A percentile compares a stretch with the other conserved stretches of the same genome.
phyloP scores from a whole-genome alignment of 495 filamentous ascomycete species.

The Schizothecium vesticola region DNA sequence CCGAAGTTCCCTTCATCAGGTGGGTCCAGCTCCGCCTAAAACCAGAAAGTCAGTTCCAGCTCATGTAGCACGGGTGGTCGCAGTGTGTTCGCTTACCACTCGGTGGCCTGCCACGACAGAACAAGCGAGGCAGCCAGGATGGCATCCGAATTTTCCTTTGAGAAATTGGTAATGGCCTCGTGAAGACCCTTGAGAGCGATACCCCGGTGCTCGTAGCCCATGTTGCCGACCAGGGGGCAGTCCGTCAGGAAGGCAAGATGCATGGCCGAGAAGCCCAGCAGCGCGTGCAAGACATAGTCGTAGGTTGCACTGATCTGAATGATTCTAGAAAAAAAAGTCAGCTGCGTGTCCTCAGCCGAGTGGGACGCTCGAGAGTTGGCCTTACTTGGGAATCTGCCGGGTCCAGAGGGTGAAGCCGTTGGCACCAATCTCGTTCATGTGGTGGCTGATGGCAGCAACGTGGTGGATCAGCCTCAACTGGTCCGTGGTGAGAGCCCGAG shows the following conservation, averaged over 20 bases:
- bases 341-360: neutral
- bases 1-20: constrained; percentile 85
- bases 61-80: constrained; percentile 24
- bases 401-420: constrained; percentile 87
- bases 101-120: constrained; percentile 92
- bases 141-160: constrained; percentile 80
- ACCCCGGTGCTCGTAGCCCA: constrained; percentile 81
- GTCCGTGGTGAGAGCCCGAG: constrained; percentile 60
- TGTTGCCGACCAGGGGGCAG: constrained; percentile 73
- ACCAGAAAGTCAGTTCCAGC: constrained; percentile 26
- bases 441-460: constrained; percentile 76
- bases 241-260: constrained; percentile 83
- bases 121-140: constrained; percentile 88
- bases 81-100: constrained; percentile 70
- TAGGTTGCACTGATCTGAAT: constrained; percentile 74
- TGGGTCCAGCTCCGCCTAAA: constrained; percentile 84
- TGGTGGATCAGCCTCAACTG: constrained; percentile 89
- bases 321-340: constrained; percentile 53
- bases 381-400: constrained; percentile 85
- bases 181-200: constrained; percentile 83
- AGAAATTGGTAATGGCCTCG: constrained; percentile 79
- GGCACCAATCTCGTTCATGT: constrained; percentile 70
- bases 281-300: constrained; percentile 86
- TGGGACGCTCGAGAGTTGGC: neutral
- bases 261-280: constrained; percentile 84